Evolutionary conservation across 1,139 yeast genomes (phyloP), one percentile per base, ranked within the genome.

Genomic region (Candida dubliniensis): DNA sequence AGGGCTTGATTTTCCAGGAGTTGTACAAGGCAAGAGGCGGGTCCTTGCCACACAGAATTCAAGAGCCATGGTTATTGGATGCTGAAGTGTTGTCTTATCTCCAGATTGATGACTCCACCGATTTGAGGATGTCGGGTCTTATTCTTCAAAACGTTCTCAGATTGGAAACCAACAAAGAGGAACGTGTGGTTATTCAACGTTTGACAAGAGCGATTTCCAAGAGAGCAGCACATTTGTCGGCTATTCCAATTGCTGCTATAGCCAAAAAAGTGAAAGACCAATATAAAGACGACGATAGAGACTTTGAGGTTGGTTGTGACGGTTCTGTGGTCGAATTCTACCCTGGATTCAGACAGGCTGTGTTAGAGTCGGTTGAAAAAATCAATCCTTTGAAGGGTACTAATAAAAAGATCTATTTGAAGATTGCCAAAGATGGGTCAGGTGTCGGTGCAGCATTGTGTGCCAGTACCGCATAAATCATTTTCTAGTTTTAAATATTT

Each of bases 391-490:
- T 89, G 47, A 71, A 83, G 36, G 86, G 87, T 34, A 83, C 84
- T 51, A 79, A 77, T 53, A 82, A 87, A 63, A 81, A 86, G 55
- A 72, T 89, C 39, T 82, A 80, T 52, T 70, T 91, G 52, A 84
- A 81, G 51, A 83, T 90, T 54, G 95, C 96, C 34, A 87, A 88
- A 62, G 98, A 91, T 60, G 98, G 98, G 39, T 84, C 95, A 47
- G 96, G 96, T 49, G 96, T 90, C 36, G 98, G 98, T 53, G 97
- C 97, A 42, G 97, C 97, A 1, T 74, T 91, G 49, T 87, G 96
- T 67, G 97, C 97, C 6, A 36, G 41, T 31, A 44, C 44, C 25
- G 43, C 47, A 34, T 34, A 34, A 14, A 30, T 4, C 14, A 7
- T 30, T 30, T 30, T 5, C n/a, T 30, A 5, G 23, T 18, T 18